Conservation (phyloP, 202 grass and related monocot species). For the Brachypodium distachyon region DNA sequence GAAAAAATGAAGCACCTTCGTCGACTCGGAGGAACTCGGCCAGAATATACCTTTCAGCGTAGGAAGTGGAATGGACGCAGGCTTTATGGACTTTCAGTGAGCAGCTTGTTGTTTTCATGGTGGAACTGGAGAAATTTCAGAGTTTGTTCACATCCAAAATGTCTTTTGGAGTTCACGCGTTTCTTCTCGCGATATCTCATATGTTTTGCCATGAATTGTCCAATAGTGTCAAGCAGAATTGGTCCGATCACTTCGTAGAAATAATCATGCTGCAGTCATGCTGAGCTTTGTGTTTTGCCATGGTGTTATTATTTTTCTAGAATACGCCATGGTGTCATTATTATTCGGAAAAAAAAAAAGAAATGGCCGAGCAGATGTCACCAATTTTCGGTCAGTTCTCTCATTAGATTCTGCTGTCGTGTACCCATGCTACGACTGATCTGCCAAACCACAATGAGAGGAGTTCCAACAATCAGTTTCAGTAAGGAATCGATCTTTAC, state of each 20-base stretch:
- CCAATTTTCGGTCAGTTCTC: neutral
- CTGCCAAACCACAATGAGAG: neutral
- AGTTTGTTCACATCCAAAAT: too few relatives aligned
- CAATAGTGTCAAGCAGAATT: neutral
- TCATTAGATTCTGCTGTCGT: neutral
- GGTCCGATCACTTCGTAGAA: neutral
- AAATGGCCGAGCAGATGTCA: neutral
- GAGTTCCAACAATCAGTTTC: neutral
- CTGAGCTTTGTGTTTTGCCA: neutral
- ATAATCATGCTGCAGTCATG: neutral
- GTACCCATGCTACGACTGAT: too few relatives aligned
- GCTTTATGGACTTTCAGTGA: slow-evolving; percentile 6
- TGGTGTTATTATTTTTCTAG: too few relatives aligned
- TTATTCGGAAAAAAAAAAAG: too few relatives aligned
- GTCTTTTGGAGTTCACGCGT: neutral
- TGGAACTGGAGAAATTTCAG: neutral
- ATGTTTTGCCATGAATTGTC: neutral
- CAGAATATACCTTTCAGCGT: neutral
- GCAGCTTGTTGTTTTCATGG: neutral
- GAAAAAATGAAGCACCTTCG: slow-evolving; percentile 23
- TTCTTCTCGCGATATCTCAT: neutral
- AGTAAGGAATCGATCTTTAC: neutral
- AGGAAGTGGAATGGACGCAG: neutral
- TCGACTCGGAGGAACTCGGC: slow-evolving; percentile 18
- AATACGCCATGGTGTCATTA: too few relatives aligned